These are phyloP conservation scores for Scheffersomyces lignicola DNA, from an alignment of 1,139 yeast species.

Conservation along the genomic window DNA sequence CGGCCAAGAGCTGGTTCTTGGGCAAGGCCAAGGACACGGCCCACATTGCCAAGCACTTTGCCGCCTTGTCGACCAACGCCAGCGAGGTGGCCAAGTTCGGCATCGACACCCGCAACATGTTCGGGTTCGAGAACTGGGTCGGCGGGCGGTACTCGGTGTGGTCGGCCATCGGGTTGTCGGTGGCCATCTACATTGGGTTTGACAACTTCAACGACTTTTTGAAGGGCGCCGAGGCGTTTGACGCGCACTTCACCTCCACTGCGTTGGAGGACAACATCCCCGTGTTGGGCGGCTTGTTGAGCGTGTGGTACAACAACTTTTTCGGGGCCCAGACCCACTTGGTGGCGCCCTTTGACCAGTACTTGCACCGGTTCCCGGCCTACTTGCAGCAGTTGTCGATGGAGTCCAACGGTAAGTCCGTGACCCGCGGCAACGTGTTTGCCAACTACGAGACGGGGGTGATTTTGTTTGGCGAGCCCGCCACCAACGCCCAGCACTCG, in stretches of 20 bases:
- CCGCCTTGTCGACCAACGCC: constrained; percentile 93
- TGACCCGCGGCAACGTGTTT: constrained; percentile 86
- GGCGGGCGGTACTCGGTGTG: constrained; percentile 99
- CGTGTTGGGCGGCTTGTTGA: constrained; percentile 84
- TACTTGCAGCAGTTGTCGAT: constrained; percentile 96
- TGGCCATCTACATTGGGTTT: constrained; percentile 90
- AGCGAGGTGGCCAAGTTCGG: constrained; percentile 90
- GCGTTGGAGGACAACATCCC: constrained; percentile 93
- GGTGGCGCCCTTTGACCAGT: constrained; percentile 98
- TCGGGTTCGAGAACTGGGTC: constrained; percentile 97
- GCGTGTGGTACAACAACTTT: constrained; percentile 98
- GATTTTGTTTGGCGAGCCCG: constrained; percentile 96
- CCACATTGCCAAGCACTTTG: constrained; percentile 94
- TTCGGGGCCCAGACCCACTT: constrained; percentile 96
- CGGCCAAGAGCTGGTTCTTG: constrained; percentile 95
- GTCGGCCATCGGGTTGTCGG: constrained; percentile 97
- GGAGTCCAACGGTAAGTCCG: constrained; percentile 99
- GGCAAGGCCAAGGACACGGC: constrained; percentile 62
- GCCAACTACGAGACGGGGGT: constrained; percentile 95
- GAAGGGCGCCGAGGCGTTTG: constrained; percentile 97
- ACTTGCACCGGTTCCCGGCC: constrained; percentile 98
- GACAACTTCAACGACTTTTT: constrained; percentile 90
- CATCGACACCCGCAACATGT: constrained; percentile 96
- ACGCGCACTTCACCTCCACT: constrained; percentile 79
- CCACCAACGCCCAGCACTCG: constrained; percentile 98